Evolutionary conservation across 169 alveolate genomes (phyloP), one percentile per base, ranked within the genome.

Genomic region (Cyclospora cayetanensis): DNA sequence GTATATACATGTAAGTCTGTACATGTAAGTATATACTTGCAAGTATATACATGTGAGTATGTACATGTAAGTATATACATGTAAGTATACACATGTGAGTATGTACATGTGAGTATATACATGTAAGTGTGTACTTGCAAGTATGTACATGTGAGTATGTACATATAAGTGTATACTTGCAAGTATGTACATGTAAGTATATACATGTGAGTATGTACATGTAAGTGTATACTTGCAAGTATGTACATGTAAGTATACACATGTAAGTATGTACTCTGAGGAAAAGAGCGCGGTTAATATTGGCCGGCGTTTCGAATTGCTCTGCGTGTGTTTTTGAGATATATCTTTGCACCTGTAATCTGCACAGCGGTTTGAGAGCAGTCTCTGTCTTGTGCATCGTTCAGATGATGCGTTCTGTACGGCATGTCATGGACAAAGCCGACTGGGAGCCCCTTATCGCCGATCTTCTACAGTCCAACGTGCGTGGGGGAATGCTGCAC

Each of bases 391-490:
- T 31, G 42, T 68, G 29, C n/a, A n/a, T 22, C 29, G 83, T 22
- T n/a, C 97, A 96, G 95, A 96, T 96, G 98, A 92, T 96, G 94
- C 92, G 98, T 39, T 93, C 97, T 60, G 96, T 96, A 43, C 96
- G 95, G 41, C 97, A 96, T 90, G 97, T 96, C 46, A 97, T 96
- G 53, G 97, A 95, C 92, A 94, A 95, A 50, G 96, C 97, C 41
- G 97, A 96, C 90, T 96, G 98, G 98, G 96, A 96, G 90, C 98
- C 98, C 39, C 91, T 96, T 41, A 95, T 96, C 37, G 98, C 97
- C 18, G 98, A 96, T 91, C 85, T 96, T 2, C 94, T 96, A 55
- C 97, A 96, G 92, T 94, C 97, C 35, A 96, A 96, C 65, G 97
- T 96, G 68, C 84, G 97, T 60, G 97, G 97, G 22, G 93, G 95